Evolutionary conservation across 2,329 filamentous ascomycete genomes (phyloP).

Genomic region (Colletotrichum simmondsii): DNA sequence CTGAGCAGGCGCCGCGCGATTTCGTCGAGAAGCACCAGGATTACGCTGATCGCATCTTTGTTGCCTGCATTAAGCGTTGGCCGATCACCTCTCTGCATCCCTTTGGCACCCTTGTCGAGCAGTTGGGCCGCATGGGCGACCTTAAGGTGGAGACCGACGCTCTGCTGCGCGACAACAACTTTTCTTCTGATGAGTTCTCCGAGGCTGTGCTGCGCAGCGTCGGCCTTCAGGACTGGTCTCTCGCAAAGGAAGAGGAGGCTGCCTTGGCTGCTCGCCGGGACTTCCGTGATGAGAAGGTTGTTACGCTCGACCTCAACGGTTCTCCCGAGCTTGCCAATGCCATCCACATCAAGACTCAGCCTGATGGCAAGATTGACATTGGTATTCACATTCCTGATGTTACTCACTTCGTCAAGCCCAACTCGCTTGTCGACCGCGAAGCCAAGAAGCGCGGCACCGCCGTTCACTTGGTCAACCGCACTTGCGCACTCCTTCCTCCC

Average conservation of each 20-base stretch:
- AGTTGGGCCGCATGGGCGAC: conserved; percentile 96
- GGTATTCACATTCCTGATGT: conserved; percentile 96
- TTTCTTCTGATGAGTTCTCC: conserved; percentile 96
- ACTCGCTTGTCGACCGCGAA: conserved; percentile 94
- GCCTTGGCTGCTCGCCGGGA: conserved; percentile 82
- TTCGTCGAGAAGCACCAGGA: conserved; percentile 99
- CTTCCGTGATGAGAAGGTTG: conserved; percentile 87
- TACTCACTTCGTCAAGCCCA: conserved; percentile 95
- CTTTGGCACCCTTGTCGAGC: conserved; percentile 96
- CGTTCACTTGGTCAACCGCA: conserved; percentile 91
- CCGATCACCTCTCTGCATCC: conserved; percentile 99
- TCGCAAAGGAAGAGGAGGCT: conserved; percentile 84
- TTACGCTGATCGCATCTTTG: conserved; percentile 97
- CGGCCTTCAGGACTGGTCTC: conserved; percentile 89
- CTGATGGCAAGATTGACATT: conserved; percentile 90
- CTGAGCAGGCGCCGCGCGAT: conserved; percentile 95
- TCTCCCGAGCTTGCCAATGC: conserved; percentile 91
- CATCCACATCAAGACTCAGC: conserved; percentile 86
- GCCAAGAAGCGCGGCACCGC: conserved; percentile 98
- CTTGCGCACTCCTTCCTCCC: conserved; percentile 87
- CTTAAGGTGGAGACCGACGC: conserved; percentile 98
- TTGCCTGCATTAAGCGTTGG: conserved; percentile 99
- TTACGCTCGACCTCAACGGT: conserved; percentile 92
- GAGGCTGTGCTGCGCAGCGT: conserved; percentile 95
- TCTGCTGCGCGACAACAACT: conserved; percentile 97